Conservation (phyloP, 2,329 filamentous ascomycete species). For the Xylariales sp. region DNA sequence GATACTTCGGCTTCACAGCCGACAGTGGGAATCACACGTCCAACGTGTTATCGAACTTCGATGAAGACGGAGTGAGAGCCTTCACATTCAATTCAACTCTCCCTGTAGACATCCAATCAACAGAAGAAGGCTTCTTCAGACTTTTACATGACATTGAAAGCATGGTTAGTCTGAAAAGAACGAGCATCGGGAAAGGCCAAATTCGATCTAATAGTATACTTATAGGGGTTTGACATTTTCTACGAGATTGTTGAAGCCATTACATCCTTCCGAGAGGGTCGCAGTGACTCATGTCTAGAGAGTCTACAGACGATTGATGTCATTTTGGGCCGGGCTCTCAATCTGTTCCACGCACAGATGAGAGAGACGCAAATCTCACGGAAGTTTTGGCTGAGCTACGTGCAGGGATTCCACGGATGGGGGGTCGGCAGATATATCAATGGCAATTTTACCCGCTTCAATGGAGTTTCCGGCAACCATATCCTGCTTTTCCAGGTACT, state of each 20-base stretch:
- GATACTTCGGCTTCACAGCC: not conserved
- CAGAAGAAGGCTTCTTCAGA: constrained; percentile 12
- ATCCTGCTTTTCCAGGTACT: not conserved
- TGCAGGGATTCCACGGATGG: constrained; percentile 16
- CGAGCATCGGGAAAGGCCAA: not conserved
- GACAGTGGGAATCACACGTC: constrained; percentile 16
- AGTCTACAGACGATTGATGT: not conserved
- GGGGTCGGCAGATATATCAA: not conserved
- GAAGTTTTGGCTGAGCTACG: constrained; percentile 9
- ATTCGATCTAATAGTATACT: too few relatives aligned
- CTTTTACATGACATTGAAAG: constrained; percentile 5
- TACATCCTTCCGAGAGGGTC: not conserved
- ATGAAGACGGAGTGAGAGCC: not conserved
- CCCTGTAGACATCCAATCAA: not conserved
- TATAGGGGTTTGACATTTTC: constrained; percentile 1
- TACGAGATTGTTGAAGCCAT: constrained; percentile 3
- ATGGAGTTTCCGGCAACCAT: constrained; percentile 16
- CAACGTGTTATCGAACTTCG: constrained; percentile 15
- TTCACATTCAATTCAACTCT: not conserved
- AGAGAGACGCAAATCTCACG: constrained; percentile 4
- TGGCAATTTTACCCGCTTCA: constrained; percentile 5
- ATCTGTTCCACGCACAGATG: constrained; percentile 2
- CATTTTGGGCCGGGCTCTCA: not conserved
- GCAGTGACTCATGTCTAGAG: not conserved
- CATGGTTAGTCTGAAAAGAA: constrained; percentile 2